Evolutionary conservation across 441 rosid genomes (phyloP), one percentile per base, ranked within the genome.

Genomic region (Brassica balearica): DNA sequence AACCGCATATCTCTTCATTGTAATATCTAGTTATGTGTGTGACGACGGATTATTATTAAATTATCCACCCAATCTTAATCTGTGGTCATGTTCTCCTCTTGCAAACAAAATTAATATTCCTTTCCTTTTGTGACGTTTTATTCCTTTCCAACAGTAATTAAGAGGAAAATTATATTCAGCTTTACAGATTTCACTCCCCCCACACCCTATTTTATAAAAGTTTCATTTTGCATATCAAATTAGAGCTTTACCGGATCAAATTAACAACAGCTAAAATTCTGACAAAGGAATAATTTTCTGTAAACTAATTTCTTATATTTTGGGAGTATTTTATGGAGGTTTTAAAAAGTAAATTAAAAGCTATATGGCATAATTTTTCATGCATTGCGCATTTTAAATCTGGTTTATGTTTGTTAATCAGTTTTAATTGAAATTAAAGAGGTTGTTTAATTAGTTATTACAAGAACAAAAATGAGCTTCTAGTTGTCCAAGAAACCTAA

Each of bases 121-220:
- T 77, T 77, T 63, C 48, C 48, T 70, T 68, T 14, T 15, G 65
- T 63, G 75, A 77, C 75, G 65, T 55, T 36, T 4, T 69, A 63
- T 70, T 70, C 75, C 46, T 48, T 70, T 77, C 65, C 53, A 58
- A 75, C 48, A 58, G 59, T 38, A 58, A 41, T 23, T 22, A 66
- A 36, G 3, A 23, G 11, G 10, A 46, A 56, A 36, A 14, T n/a
- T 48, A 73, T 69, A 32, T 8, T 8, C 23, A 32, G 3, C 2
- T 32, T 48, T 64, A 15, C 46, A 64, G 68, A 48, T 68, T 51
- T 51, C 72, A 25, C 43, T 60, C 6, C 23, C 65, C 43, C 72
- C 19, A 19, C 19, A 68, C 38, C 56, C 29, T 68, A 51, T 27
- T 51, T 48, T 23, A n/a, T 9, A 43, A 11, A 66, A 23, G 32